These are phyloP conservation scores for Lactuca saligna DNA, from an alignment of 129 eudicot species.

Conservation along the genomic window DNA sequence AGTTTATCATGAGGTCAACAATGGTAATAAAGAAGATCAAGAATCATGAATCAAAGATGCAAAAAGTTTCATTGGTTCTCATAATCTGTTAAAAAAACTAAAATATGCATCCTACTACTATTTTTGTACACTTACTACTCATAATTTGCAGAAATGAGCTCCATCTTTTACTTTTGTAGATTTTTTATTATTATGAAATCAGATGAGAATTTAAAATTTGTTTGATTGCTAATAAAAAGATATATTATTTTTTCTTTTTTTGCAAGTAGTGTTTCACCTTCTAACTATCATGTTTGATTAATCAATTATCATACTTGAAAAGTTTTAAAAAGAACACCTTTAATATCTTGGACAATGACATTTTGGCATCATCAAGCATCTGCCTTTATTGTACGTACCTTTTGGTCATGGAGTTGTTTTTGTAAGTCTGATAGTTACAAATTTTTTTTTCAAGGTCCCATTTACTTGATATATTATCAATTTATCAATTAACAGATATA, in stretches of 20 bases:
- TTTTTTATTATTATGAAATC: neutral
- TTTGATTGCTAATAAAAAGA: neutral
- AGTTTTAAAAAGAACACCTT: neutral
- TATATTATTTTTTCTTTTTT: neutral
- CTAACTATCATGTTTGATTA: neutral
- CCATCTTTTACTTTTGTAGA: constrained; percentile 10
- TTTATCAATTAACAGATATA: too few species aligned
- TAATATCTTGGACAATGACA: neutral
- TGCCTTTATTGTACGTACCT: neutral
- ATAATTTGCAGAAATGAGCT: constrained; percentile 34
- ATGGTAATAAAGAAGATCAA: constrained; percentile 11
- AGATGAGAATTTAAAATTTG: neutral
- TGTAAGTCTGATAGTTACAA: neutral
- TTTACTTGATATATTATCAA: neutral
- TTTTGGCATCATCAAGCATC: too few species aligned
- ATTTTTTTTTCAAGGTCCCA: neutral
- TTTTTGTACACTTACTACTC: constrained; percentile 25
- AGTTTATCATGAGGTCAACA: constrained; percentile 12
- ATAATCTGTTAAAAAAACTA: constrained; percentile 27
- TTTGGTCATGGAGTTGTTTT: neutral
- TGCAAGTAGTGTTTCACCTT: neutral
- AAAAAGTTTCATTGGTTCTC: constrained; percentile 18
- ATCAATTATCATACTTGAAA: too few species aligned
- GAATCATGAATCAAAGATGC: constrained; percentile 19
- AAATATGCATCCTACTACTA: constrained; percentile 23